These are phyloP conservation scores for Talaromyces rugulosus DNA, from an alignment of 2,329 filamentous ascomycete species.

Conservation along the genomic window DNA sequence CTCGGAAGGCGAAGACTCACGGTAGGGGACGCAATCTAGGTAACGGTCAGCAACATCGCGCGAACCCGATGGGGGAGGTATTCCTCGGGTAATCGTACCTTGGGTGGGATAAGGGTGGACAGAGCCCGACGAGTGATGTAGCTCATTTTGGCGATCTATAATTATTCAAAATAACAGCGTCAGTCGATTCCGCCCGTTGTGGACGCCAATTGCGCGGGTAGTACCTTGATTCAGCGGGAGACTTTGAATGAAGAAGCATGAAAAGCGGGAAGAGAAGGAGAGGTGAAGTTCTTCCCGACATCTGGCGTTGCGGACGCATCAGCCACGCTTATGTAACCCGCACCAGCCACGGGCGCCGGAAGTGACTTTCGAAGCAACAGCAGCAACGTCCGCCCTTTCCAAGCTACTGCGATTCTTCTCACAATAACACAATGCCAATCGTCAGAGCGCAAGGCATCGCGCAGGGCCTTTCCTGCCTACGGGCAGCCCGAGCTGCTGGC, in stretches of 20 bases:
- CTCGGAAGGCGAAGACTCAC: conserved; percentile 25
- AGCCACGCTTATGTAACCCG: conserved; percentile 14
- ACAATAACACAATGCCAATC: conserved; percentile 56
- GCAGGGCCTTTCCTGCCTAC: conserved; percentile 31
- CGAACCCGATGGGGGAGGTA: background rate
- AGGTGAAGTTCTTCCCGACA: conserved; percentile 22
- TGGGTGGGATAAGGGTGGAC: conserved; percentile 98
- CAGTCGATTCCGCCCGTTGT: background rate
- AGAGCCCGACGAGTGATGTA: conserved; percentile 85
- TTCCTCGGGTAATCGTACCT: conserved; percentile 59
- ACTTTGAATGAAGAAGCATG: conserved; percentile 12
- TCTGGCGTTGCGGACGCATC: conserved; percentile 9
- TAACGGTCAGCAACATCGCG: conserved; percentile 35
- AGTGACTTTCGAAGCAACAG: conserved; percentile 12
- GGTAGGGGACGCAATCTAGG: conserved; percentile 36
- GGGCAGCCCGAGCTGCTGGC: conserved; percentile 25
- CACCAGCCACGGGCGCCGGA: conserved; percentile 12
- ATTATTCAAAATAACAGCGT: conserved; percentile 2
- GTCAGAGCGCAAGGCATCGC: conserved; percentile 51
- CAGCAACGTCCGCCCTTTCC: conserved; percentile 14
- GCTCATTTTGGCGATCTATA: conserved; percentile 68
- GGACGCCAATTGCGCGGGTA: conserved; percentile 5
- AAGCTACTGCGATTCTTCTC: conserved; percentile 1
- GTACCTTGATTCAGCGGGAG: conserved; percentile 26
- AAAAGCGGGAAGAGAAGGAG: conserved; percentile 24